Base-by-base conservation (phyloP, 306 rosid species). In the Fragaria nilgerrensis region DNA sequence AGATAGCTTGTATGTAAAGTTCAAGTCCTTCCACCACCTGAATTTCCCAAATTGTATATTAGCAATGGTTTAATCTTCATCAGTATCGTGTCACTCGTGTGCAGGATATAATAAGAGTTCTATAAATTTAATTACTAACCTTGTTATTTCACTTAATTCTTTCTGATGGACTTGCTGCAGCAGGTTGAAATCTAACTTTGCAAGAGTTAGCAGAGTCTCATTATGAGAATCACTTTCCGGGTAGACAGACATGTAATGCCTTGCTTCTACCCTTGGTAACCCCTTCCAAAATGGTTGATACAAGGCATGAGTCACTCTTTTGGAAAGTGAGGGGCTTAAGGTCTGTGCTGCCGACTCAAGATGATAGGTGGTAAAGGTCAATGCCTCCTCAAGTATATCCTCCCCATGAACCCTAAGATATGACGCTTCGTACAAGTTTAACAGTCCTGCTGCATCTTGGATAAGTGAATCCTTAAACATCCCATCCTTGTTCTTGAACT, bases 121-220 rank as follows among this genome's bases (percentile, higher is more conserved):
- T 29, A 29, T 29, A 29, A 29, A 36, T 36, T 5, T 36, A 36
- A 36, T 41, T 8, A 41, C 16, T 12, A 27, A 43, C 64, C 6
- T 37, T 10, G 47, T 12, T 7, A 75, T 9, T 5, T 6, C 8
- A 44, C 58, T 23, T 4, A 43, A 5, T 9, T 3, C 7, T n/a
- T 19, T 37, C 34, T 69, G 9, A 20, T 45, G 83, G 4, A 78
- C 13, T 6, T 22, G 23, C 74, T 87, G 87, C 7, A 85, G 41
- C 19, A 47, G 8, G 69, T 85, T 82, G 70, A 82, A 87, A 78
- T 87, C 90, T 13, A 82, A 41, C 68, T 71, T 85, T 9, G 85
- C 55, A 3, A 36, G 39, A 36, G 39, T 36, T 29, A 84, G 36
- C 13, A 58, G 27, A 7, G 32, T 23, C 3, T 9, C 15, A 58